These are phyloP conservation scores for Cladophialophora psammophila DNA, from an alignment of 2,329 filamentous ascomycete genomes.

Conservation along the genomic window DNA sequence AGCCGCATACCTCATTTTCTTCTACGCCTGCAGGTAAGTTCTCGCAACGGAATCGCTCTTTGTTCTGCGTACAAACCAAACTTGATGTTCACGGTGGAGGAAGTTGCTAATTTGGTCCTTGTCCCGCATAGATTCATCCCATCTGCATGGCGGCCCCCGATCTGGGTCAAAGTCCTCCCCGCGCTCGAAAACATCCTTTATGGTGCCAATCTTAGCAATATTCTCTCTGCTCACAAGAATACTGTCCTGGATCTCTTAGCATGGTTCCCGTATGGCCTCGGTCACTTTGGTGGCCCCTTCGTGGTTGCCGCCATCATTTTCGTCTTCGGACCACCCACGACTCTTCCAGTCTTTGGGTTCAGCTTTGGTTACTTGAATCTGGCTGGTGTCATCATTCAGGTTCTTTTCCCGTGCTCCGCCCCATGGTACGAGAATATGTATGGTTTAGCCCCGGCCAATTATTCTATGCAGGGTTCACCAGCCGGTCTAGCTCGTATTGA, in stretches of 20 bases:
- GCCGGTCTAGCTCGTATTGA: constrained; percentile 90
- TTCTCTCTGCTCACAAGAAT: constrained; percentile 88
- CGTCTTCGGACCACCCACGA: constrained; percentile 85
- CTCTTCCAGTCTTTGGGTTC: constrained; percentile 81
- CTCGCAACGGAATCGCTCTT: constrained; percentile 1
- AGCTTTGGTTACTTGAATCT: constrained; percentile 94
- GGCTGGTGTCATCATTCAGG: constrained; percentile 83
- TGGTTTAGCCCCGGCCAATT: constrained; percentile 88
- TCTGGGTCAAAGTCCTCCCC: constrained; percentile 93
- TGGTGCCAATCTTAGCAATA: constrained; percentile 93
- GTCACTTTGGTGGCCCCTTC: constrained; percentile 86
- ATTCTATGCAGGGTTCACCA: constrained; percentile 87
- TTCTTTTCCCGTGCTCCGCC: constrained; percentile 90
- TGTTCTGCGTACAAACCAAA: background rate
- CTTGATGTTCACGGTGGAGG: background rate
- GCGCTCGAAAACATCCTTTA: constrained; percentile 96
- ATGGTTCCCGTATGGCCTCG: constrained; percentile 91
- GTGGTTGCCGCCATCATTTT: constrained; percentile 82
- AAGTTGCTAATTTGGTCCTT: constrained; percentile 22
- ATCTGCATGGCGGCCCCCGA: constrained; percentile 84
- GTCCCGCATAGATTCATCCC: constrained; percentile 76
- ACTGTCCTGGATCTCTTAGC: constrained; percentile 84
- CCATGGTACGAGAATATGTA: constrained; percentile 97
- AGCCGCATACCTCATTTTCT: constrained; percentile 86
- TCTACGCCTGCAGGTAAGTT: constrained; percentile 89